Evolutionary conservation across 1,284 basidiomycete genomes (phyloP), one percentile per base, ranked within the genome.

Genomic region (Cystobasidium sp.): DNA sequence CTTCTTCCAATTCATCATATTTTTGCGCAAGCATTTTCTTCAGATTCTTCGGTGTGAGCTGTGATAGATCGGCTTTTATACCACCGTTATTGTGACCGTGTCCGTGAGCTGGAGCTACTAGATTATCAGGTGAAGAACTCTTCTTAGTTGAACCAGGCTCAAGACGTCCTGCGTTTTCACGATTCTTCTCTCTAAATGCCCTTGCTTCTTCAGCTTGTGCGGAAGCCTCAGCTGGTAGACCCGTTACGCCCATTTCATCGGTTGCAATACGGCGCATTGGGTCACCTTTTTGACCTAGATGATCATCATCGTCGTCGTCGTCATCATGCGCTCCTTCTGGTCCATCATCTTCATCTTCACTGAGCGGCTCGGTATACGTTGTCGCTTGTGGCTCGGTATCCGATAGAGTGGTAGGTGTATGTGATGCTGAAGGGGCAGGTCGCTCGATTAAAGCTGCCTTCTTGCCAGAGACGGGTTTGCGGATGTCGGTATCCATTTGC

Each of bases 331-430:
- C 69, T 24, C 18, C 65, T 24, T 14, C 56, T 56, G 66, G n/a
- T 51, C 74, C 58, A 55, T 84, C 93, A 18, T 92, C 91, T 79
- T 94, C 92, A 52, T 93, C 94, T 81, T 97, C 94, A 1, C 93
- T 95, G 6, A 93, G 84, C 0, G 94, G 94, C 80, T 97, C 94
- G 39, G 88, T 86, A 80, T 96, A 96, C 14, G 83, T 81, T 7
- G 53, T 83, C 41, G 77, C 77, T 18, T 86, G 86, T n/a, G 87
- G 86, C 83, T 81, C 72, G 3, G 75, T 67, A 37, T 78, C 73
- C 82, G 81, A 3, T 82, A 79, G 56, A 62, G 75, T 75, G n/a
- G 75, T 77, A 16, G 78, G 78, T 4, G 85, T 86, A 37, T 75
- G 74, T 4, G 84, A 82, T 3, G 79, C 81, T 6, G 84, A 83